These are phyloP conservation scores for Suhomyces yuchorum DNA, from an alignment of 1,139 yeast species.

Conservation along the genomic window DNA sequence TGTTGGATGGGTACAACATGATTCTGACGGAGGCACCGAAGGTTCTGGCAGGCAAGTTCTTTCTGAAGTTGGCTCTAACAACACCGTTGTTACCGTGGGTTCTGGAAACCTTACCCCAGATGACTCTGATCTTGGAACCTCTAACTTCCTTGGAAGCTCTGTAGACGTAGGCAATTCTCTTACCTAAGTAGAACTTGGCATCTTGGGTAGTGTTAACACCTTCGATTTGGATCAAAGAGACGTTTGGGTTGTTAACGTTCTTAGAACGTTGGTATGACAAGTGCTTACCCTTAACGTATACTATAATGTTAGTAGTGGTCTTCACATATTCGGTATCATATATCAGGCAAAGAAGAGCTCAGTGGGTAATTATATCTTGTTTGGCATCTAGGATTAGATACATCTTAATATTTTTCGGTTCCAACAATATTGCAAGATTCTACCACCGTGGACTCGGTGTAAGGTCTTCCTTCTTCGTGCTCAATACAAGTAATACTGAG, in stretches of 20 bases:
- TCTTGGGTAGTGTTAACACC: conserved; percentile 91
- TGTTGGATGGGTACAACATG: conserved; percentile 99
- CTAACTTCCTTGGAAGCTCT: conserved; percentile 97
- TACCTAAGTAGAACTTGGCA: conserved; percentile 98
- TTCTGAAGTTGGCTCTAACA: conserved; percentile 98
- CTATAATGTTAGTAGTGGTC: conserved; percentile 56
- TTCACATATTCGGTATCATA: not conserved
- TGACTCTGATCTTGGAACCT: conserved; percentile 99
- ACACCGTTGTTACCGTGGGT: conserved; percentile 98
- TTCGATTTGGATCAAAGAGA: conserved; percentile 94
- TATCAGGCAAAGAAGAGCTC: not conserved
- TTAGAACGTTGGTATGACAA: conserved; percentile 99
- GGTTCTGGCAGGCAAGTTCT: conserved; percentile 99
- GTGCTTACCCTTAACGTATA: conserved; percentile 99
- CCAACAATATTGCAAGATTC: not conserved
- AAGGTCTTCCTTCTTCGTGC: not conserved
- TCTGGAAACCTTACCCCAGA: conserved; percentile 99
- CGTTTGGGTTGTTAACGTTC: conserved; percentile 97
- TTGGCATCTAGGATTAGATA: not conserved
- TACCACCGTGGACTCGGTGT: not conserved
- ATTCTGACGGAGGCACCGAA: conserved; percentile 99
- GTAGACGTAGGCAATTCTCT: conserved; percentile 99
- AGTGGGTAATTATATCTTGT: not conserved
- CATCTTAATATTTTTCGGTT: not conserved
- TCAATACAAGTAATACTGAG: not conserved